Conservation (phyloP, 148 eudicot genomes). For the Vaccinium macrocarpon region DNA sequence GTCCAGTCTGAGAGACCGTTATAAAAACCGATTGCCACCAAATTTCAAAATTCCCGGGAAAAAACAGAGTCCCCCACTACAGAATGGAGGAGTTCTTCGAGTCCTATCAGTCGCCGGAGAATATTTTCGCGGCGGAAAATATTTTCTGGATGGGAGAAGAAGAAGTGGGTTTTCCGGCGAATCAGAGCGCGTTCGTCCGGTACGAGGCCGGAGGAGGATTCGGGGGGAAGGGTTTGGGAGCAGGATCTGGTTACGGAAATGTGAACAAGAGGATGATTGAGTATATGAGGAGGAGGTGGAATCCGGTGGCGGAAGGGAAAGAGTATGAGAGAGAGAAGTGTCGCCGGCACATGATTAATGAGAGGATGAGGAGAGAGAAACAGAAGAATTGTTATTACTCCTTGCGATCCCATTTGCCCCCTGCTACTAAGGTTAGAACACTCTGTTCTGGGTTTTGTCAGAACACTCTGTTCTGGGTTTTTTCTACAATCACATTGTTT, state of each 20-base stretch:
- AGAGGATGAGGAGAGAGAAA: constrained; percentile 42
- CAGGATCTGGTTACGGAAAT: constrained; percentile 2
- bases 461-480: background rate
- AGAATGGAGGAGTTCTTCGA: constrained; percentile 27
- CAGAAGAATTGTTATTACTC: constrained; percentile 28
- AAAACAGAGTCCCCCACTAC: background rate
- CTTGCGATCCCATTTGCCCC: constrained; percentile 34
- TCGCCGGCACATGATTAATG: constrained; percentile 39
- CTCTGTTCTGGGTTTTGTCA: constrained; percentile 11
- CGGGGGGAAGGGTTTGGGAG: background rate
- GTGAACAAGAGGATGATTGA: constrained; percentile 36
- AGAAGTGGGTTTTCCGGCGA: background rate
- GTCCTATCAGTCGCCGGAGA: constrained; percentile 14
- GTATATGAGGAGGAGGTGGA: constrained; percentile 30
- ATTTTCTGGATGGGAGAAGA: background rate
- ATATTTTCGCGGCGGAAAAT: background rate
- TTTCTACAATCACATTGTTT: too few species aligned
- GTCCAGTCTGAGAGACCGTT: background rate
- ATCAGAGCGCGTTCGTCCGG: constrained; percentile 27
- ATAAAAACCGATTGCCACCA: constrained; percentile 2
- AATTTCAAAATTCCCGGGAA: constrained; percentile 9
- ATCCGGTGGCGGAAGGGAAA: background rate
- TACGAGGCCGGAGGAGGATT: constrained; percentile 9
- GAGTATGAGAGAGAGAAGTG: constrained; percentile 29
- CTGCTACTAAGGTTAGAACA: constrained; percentile 35